phyloP scores from a whole-genome alignment of 495 filamentous ascomycete species.

The Thermochaetoides thermophila region DNA sequence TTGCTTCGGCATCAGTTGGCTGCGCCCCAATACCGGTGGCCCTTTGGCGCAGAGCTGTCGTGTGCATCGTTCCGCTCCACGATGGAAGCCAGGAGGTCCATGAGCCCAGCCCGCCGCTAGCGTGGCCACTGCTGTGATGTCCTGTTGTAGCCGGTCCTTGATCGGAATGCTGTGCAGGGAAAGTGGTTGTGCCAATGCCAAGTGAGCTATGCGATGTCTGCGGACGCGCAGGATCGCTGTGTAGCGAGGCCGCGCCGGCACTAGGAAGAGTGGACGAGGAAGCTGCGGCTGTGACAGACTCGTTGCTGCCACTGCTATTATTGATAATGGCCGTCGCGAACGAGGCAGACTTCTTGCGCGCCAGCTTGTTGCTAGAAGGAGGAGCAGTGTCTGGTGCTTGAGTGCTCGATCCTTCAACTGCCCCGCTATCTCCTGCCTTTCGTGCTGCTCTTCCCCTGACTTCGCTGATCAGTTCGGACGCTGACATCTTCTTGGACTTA shows the following conservation, averaged over 20 bases:
- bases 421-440: no score
- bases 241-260: constrained; percentile 17
- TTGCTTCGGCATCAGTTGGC: constrained; percentile 17
- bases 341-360: constrained; percentile 27
- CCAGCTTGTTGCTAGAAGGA: constrained; percentile 8
- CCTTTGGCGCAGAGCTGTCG: neutral
- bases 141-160: no score
- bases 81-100: constrained; percentile 18
- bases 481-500: constrained; percentile 32
- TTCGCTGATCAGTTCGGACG: constrained; percentile 33
- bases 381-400: neutral
- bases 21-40: neutral
- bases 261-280: neutral
- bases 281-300: neutral
- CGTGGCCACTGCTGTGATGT: no score
- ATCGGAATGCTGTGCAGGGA: no score
- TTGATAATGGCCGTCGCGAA: constrained; percentile 36
- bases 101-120: neutral
- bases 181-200: constrained; percentile 21
- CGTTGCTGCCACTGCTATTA: no score
- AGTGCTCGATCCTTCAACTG: no score
- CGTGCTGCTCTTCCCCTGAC: constrained; percentile 32
- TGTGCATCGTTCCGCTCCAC: constrained; percentile 1
- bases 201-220: constrained; percentile 28
- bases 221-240: constrained; percentile 33